Percentiles rank a stretch among this genome's conserved stretches.
These are phyloP conservation scores for Lachnellula hyalina DNA, from an alignment of 2,329 filamentous ascomycete species.

Conservation along the genomic window DNA sequence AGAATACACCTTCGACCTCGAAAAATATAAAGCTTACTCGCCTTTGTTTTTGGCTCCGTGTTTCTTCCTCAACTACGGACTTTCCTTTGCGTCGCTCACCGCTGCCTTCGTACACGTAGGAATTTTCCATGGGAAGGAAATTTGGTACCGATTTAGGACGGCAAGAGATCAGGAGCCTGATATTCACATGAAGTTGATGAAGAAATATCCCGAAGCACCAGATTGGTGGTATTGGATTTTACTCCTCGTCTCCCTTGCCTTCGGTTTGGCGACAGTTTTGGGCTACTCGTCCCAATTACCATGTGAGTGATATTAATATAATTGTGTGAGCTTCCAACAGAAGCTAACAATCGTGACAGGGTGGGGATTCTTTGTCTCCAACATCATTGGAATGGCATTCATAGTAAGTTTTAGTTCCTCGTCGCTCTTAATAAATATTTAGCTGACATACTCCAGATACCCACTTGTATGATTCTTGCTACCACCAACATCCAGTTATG, in stretches of 20 bases:
- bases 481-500: constrained; percentile 61
- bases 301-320: constrained; percentile 14
- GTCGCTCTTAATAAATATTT: background rate
- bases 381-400: constrained; percentile 52
- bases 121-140: constrained; percentile 60
- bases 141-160: constrained; percentile 42
- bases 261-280: constrained; percentile 42
- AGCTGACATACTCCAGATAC: constrained; percentile 35
- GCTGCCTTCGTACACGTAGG: constrained; percentile 62
- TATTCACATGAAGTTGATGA: constrained; percentile 51
- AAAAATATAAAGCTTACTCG: constrained; percentile 62
- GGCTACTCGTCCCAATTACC: constrained; percentile 47
- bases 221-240: constrained; percentile 54
- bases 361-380: constrained; percentile 31
- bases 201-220: constrained; percentile 48
- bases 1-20: constrained; percentile 56
- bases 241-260: constrained; percentile 41
- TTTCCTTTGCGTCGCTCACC: constrained; percentile 67
- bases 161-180: constrained; percentile 39
- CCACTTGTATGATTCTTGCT: constrained; percentile 65
- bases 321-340: background rate
- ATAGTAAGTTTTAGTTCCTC: constrained; percentile 32
- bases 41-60: constrained; percentile 70
- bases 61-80: constrained; percentile 63
- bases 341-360: constrained; percentile 7